These are phyloP conservation scores for Pseudonitzschia pungens DNA, from an alignment of 108 stramenopile genomes.

Conservation along the genomic window DNA sequence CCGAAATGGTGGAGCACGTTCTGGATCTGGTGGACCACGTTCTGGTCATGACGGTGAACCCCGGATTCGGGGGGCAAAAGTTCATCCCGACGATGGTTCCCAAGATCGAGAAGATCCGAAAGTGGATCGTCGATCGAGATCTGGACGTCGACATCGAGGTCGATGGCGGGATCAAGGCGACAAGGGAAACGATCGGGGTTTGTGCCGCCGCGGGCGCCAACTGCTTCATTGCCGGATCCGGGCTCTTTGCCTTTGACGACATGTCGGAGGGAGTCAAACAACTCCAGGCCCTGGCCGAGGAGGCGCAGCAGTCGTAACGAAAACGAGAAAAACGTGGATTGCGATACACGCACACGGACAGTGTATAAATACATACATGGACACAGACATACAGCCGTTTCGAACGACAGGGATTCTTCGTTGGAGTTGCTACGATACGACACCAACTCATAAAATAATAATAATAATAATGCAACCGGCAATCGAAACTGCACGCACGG, in stretches of 20 bases:
- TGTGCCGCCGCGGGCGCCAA: conserved; percentile 24
- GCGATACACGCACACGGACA: no score
- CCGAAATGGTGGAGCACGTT: conserved; percentile 25
- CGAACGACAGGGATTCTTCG: no score
- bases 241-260: conserved; percentile 21
- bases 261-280: conserved; percentile 20
- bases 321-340: no score
- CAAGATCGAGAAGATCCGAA: conserved; percentile 46
- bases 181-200: conserved; percentile 19
- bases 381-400: no score
- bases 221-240: conserved; percentile 29
- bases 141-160: conserved; percentile 25
- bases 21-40: conserved; percentile 51
- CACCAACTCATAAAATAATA: no score
- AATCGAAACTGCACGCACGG: no score
- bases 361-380: no score
- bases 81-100: conserved; percentile 52
- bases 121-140: conserved; percentile 27
- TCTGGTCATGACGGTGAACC: conserved; percentile 71
- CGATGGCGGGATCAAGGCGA: conserved; percentile 26
- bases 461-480: no score
- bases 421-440: no score
- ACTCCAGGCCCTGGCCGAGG: conserved; percentile 13
- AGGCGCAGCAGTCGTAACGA: conserved; percentile 4
- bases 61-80: conserved; percentile 65